phyloP scores from a whole-genome alignment of 2,329 filamentous ascomycete species.

The Venturia carpophila region DNA sequence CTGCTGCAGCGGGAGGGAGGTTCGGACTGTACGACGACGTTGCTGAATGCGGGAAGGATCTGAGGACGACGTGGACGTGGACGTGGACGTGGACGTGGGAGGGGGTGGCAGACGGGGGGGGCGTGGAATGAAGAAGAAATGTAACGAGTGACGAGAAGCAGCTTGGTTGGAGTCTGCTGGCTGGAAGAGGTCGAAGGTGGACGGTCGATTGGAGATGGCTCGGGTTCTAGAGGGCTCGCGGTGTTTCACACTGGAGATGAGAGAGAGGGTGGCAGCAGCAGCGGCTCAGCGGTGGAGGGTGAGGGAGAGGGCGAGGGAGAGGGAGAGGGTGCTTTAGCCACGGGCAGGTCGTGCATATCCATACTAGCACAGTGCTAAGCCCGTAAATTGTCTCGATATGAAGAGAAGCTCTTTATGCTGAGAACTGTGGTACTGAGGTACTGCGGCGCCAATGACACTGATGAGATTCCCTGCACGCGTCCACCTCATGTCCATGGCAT shows the following conservation, averaged over 20 bases:
- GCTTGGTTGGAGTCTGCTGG: not conserved
- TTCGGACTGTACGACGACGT: not conserved
- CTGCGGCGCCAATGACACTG: too few relatives aligned
- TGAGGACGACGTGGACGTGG: not conserved
- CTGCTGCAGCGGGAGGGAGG: not conserved
- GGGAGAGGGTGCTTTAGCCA: not conserved
- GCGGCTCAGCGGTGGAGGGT: not conserved
- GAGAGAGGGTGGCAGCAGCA: not conserved
- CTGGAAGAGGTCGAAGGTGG: not conserved
- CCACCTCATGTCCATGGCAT: too few relatives aligned
- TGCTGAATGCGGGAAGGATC: not conserved
- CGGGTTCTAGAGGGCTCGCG: not conserved
- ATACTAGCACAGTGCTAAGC: not conserved
- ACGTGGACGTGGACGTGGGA: not conserved
- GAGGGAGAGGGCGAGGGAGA: not conserved
- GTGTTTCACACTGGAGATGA: not conserved
- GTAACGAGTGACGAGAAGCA: constrained; percentile 7
- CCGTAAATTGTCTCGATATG: not conserved
- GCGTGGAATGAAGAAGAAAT: not conserved
- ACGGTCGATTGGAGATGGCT: not conserved
- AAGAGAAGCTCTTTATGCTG: too few relatives aligned
- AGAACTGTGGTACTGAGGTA: too few relatives aligned
- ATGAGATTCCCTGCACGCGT: too few relatives aligned
- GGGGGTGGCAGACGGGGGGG: not conserved
- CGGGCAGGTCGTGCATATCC: too few relatives aligned